Conservation (phyloP, 2,329 filamentous ascomycete species). For the Alternaria viburni region DNA sequence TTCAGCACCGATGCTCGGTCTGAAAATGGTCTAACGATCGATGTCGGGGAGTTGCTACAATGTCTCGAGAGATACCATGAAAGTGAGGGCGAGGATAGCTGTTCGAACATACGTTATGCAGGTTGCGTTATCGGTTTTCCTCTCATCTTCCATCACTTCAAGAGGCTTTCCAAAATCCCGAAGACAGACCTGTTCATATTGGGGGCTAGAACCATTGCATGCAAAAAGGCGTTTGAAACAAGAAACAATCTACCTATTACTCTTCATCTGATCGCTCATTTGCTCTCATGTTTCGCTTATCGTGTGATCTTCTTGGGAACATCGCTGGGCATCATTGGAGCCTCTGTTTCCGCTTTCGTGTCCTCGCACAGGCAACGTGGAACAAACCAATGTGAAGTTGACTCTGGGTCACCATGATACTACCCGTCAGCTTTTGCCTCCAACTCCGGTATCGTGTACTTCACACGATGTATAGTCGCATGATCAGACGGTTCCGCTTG, state of each 20-base stretch:
- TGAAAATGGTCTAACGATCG: constrained; percentile 1
- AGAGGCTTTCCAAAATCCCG: constrained; percentile 16
- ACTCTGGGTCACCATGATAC: constrained; percentile 21
- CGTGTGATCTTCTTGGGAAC: neutral
- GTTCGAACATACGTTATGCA: constrained; percentile 4
- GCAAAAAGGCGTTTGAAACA: constrained; percentile 29
- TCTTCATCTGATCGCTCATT: neutral
- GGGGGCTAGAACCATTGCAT: constrained; percentile 36
- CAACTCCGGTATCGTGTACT: constrained; percentile 7
- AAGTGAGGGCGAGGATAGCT: constrained; percentile 1
- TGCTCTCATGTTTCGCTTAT: neutral
- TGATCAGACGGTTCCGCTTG: constrained; percentile 6
- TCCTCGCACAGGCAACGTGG: constrained; percentile 32
- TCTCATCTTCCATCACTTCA: constrained; percentile 4
- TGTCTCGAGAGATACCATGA: constrained; percentile 8
- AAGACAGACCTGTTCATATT: constrained; percentile 14
- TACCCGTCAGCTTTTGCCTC: neutral
- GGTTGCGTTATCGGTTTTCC: constrained; percentile 8
- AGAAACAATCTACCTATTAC: constrained; percentile 34
- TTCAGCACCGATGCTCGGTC: constrained; percentile 13
- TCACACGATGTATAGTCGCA: constrained; percentile 11
- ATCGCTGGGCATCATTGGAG: neutral
- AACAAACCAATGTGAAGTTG: constrained; percentile 29
- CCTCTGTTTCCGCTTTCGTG: constrained; percentile 8
- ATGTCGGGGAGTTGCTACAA: constrained; percentile 5